phyloP scores from a whole-genome alignment of 331 rosid species.

The Prunus yedoensis region DNA sequence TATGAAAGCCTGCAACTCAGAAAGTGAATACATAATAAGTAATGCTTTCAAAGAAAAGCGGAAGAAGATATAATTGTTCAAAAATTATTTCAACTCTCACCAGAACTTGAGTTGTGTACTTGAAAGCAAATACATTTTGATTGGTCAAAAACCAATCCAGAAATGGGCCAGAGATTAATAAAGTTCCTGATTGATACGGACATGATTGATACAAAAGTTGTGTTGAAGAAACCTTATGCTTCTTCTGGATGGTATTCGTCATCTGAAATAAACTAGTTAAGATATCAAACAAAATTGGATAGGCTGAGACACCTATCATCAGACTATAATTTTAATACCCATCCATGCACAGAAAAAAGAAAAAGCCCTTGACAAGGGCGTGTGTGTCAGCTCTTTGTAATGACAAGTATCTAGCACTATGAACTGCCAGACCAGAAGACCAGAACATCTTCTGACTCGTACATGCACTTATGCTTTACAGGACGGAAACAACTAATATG shows the following conservation, averaged over 20 bases:
- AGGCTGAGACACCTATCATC: neutral
- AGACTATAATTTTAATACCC: neutral
- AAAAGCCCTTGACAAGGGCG: no score
- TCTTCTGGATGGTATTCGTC: slow-evolving; percentile 96
- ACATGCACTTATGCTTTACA: neutral
- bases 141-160: slow-evolving; percentile 72
- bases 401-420: neutral
- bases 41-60: neutral
- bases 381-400: neutral
- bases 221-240: slow-evolving; percentile 89
- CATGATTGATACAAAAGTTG: slow-evolving; percentile 91
- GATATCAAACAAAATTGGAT: slow-evolving; percentile 25
- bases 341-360: no score
- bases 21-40: slow-evolving; percentile 9
- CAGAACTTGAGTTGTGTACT: slow-evolving; percentile 77
- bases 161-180: slow-evolving; percentile 75
- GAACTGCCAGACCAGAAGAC: neutral
- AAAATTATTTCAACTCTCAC: slow-evolving; percentile 44
- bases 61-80: neutral
- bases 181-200: slow-evolving; percentile 77
- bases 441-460: no score
- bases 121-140: slow-evolving; percentile 75
- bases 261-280: slow-evolving; percentile 68
- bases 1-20: slow-evolving; percentile 60
- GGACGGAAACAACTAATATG: neutral